These are phyloP conservation scores for Forsythia viridissima DNA, from an alignment of 257 asterid genomes.

Conservation along the genomic window DNA sequence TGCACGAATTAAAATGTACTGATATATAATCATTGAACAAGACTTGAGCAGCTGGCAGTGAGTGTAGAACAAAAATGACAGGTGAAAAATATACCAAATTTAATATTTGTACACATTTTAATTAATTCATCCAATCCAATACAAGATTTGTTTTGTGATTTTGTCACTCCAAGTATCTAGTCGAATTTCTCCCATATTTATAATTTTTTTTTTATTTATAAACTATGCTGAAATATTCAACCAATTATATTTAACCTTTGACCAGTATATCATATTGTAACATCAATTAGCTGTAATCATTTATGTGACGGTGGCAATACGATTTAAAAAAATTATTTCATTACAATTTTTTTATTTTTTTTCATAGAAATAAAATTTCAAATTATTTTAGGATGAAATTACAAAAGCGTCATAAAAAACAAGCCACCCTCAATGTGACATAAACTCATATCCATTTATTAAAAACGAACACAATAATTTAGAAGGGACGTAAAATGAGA, in stretches of 20 bases:
- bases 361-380: background rate
- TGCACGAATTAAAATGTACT: slow-evolving; percentile 7
- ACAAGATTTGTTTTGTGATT: background rate
- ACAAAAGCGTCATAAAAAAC: background rate
- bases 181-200: background rate
- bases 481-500: no score
- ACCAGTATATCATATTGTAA: slow-evolving; percentile 35
- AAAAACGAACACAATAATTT: no score
- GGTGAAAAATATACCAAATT: background rate
- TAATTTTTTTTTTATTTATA: background rate
- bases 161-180: background rate
- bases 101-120: background rate
- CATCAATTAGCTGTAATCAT: slow-evolving; percentile 20
- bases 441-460: no score
- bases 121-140: background rate
- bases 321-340: slow-evolving; percentile 19
- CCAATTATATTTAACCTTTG: slow-evolving; percentile 24
- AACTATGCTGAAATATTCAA: slow-evolving; percentile 11
- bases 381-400: background rate
- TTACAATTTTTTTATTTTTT: background rate
- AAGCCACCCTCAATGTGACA: background rate
- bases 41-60: background rate
- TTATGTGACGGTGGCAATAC: slow-evolving; percentile 25
- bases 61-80: background rate
- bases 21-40: background rate